Conservation (phyloP, 345 rosid genomes). For the Eucalyptus guilfoylei region DNA sequence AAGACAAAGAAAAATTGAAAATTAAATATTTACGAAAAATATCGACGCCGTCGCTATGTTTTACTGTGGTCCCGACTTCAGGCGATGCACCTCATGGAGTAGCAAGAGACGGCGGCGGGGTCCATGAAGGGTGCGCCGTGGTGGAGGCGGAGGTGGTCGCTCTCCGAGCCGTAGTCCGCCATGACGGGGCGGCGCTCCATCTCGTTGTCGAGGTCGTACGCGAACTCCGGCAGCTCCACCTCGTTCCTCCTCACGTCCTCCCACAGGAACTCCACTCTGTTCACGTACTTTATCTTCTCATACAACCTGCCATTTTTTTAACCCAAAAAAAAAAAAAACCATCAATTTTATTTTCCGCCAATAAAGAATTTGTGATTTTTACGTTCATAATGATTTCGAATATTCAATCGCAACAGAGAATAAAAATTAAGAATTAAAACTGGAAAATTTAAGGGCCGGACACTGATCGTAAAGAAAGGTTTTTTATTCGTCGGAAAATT, state of each 20-base stretch:
- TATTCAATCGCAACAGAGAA: not conserved
- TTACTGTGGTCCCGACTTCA: not conserved
- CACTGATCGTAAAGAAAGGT: not conserved
- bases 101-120: slow-evolving; percentile 10
- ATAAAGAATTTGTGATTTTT: not conserved
- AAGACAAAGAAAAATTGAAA: not conserved
- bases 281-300: slow-evolving; percentile 36
- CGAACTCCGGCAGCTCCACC: slow-evolving; percentile 52
- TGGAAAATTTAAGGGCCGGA: not conserved
- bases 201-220: slow-evolving; percentile 41
- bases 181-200: slow-evolving; percentile 27
- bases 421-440: not conserved
- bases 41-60: not conserved
- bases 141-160: slow-evolving; percentile 36
- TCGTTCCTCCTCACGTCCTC: slow-evolving; percentile 51
- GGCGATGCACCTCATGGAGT: slow-evolving; percentile 46
- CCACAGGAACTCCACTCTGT: slow-evolving; percentile 51
- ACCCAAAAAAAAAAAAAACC: not conserved
- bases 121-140: slow-evolving; percentile 4
- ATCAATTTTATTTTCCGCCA: not conserved
- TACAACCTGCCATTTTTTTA: slow-evolving; percentile 23
- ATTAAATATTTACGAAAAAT: not conserved
- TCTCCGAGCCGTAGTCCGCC: slow-evolving; percentile 34
- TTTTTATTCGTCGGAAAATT: not conserved
- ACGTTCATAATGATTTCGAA: not conserved